A percentile compares a stretch with the other conserved stretches of the same genome.
These are phyloP conservation scores for Cercospora janseana DNA, from an alignment of 2,329 filamentous ascomycete species.

Conservation along the genomic window DNA sequence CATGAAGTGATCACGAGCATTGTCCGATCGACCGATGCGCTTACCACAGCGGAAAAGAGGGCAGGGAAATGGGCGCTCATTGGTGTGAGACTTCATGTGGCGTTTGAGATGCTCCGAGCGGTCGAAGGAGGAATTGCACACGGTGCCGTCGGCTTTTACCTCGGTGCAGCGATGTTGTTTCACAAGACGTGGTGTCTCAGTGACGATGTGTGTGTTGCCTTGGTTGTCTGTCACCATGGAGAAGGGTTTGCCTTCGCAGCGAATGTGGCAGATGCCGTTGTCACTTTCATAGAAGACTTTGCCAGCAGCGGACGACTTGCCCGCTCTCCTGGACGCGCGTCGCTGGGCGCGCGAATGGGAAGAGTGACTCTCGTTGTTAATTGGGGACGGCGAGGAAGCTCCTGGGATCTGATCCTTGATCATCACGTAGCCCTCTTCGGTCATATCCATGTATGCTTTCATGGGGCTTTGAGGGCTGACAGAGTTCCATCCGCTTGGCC, in stretches of 20 bases:
- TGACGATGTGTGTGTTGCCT: background rate
- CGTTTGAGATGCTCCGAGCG: conserved; percentile 38
- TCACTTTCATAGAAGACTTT: conserved; percentile 16
- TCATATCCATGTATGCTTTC: conserved; percentile 24
- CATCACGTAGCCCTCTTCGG: conserved; percentile 28
- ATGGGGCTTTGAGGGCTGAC: conserved; percentile 20
- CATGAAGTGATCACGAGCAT: conserved; percentile 36
- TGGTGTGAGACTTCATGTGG: conserved; percentile 29
- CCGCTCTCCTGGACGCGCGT: conserved; percentile 15
- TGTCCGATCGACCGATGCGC: conserved; percentile 32
- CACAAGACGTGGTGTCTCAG: background rate
- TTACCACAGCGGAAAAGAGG: conserved; percentile 26
- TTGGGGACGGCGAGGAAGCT: background rate
- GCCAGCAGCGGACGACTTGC: conserved; percentile 16
- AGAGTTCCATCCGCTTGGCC: conserved; percentile 17
- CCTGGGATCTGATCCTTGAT: conserved; percentile 3
- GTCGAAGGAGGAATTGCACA: conserved; percentile 29
- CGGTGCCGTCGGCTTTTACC: conserved; percentile 13
- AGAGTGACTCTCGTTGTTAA: background rate
- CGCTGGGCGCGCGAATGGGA: conserved; percentile 2
- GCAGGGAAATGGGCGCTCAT: conserved; percentile 26
- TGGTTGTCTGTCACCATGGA: background rate
- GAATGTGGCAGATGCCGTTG: conserved; percentile 6
- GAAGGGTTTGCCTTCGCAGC: conserved; percentile 17
- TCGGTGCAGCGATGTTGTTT: conserved; percentile 26